Base-by-base conservation (phyloP, 176 grass and related monocot genomes). In the Phoenix roebelenii region DNA sequence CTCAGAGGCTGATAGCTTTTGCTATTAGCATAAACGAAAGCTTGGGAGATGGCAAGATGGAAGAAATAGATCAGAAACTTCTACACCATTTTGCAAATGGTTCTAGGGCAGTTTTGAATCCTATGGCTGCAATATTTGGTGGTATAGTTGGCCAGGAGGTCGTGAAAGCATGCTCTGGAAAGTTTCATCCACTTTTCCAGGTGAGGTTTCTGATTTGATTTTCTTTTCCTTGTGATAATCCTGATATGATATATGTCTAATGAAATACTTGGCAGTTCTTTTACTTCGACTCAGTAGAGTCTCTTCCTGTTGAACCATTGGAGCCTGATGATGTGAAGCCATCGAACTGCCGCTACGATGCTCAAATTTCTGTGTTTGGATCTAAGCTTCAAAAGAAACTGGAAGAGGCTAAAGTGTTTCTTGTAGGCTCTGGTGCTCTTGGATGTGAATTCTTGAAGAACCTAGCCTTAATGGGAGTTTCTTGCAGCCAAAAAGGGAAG, bases 361-460 rank as follows among this genome's bases (percentile, higher is more conserved):
- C 87, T 53, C 83, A 91, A 68, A 83, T 91, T 54, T 90, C 87
- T 73, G 82, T 90, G 19, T 90, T 90, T 77, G 87, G 87, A 30
- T 82, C 72, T 56, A 90, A 86, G 73, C 79, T 90, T 66, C 87
- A 86, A 64, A 86, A 90, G 56, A 90, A 90, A 60, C 57, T 90
- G 53, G 66, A 78, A 66, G 87, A 86, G 58, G 76, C 79, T 18
- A 86, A 80, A 71, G 64, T 86, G 57, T 91, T 91, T 82, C 55
- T 91, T 57, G 83, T 91, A 23, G 87, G 87, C 29, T 79, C 83
- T 70, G 83, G 87, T 63, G 87, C 87, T 80, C 75, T 91, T 71
- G 87, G 87, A 57, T 86, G 87, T 60, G 87, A 91, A 71, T 91
- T 91, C 79, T 79, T 91, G 65, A 91, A 91, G 64, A 91, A 91